Evolutionary conservation across 257 asterid genomes (phyloP).

Genomic region (Petunia axillaris): DNA sequence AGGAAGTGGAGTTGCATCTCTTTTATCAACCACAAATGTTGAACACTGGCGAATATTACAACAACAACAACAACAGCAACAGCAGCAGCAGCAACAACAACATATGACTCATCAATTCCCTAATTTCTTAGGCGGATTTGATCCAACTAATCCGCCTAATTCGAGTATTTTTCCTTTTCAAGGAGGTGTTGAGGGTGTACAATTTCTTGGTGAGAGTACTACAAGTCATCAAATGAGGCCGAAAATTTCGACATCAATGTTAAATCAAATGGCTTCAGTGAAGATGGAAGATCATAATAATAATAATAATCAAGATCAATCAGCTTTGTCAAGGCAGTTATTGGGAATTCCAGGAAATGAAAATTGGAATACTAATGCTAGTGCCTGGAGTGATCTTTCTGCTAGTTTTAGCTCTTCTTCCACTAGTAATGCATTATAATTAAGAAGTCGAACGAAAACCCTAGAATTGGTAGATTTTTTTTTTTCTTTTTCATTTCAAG

Average conservation of each 20-base stretch:
- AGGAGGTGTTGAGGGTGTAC: slow-evolving; percentile 42
- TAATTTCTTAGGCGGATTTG: slow-evolving; percentile 49
- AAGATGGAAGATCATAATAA: slow-evolving; percentile 60
- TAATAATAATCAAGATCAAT: slow-evolving; percentile 38
- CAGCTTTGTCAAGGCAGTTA: slow-evolving; percentile 57
- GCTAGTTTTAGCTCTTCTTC: slow-evolving; percentile 75
- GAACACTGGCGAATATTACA: slow-evolving; percentile 66
- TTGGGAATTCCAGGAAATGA: slow-evolving; percentile 49
- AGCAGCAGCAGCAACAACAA: not conserved
- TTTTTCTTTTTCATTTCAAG: not conserved
- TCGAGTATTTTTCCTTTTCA: slow-evolving; percentile 49
- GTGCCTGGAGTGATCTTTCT: slow-evolving; percentile 76
- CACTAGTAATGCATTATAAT: slow-evolving; percentile 59
- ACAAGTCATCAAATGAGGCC: slow-evolving; percentile 43
- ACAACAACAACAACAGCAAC: not conserved
- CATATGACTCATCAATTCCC: slow-evolving; percentile 71
- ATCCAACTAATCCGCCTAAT: slow-evolving; percentile 37
- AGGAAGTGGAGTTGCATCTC: slow-evolving; percentile 44
- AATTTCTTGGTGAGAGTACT: slow-evolving; percentile 36
- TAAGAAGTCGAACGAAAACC: slow-evolving; percentile 40
- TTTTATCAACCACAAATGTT: slow-evolving; percentile 45
- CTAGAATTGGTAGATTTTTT: slow-evolving; percentile 53
- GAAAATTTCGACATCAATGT: slow-evolving; percentile 45
- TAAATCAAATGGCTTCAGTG: slow-evolving; percentile 55
- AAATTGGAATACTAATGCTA: slow-evolving; percentile 50